Percentiles rank a stretch among this genome's conserved stretches.
phyloP scores from a whole-genome alignment of 2,329 filamentous ascomycete genomes.

The Plenodomus biglobosus region DNA sequence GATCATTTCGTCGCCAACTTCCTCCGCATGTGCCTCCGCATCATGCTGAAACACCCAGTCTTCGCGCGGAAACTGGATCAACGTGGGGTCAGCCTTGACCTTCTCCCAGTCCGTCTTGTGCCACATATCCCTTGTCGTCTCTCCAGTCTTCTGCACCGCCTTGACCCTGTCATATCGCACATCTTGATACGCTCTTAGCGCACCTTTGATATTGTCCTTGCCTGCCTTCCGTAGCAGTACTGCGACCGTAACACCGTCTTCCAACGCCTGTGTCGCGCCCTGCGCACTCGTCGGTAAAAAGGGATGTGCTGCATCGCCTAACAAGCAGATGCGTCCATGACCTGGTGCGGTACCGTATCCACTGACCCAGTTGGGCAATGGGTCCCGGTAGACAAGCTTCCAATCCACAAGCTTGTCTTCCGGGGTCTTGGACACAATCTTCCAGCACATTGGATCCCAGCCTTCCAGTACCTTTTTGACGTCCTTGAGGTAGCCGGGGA shows the following conservation, averaged over 20 bases:
- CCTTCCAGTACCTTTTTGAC: constrained; percentile 37
- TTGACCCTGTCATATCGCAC: constrained; percentile 38
- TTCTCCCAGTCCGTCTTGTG: constrained; percentile 41
- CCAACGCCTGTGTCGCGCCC: constrained; percentile 57
- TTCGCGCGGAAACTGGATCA: constrained; percentile 35
- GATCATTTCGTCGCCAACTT: constrained; percentile 32
- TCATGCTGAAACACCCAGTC: constrained; percentile 40
- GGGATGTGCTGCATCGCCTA: constrained; percentile 58
- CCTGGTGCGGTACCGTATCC: constrained; percentile 45
- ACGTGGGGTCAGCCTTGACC: constrained; percentile 34
- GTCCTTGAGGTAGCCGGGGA: constrained; percentile 38
- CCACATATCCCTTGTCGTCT: constrained; percentile 40
- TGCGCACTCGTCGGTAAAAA: constrained; percentile 58
- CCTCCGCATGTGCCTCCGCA: constrained; percentile 34
- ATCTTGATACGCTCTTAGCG: constrained; percentile 38
- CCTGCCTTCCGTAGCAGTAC: constrained; percentile 30
- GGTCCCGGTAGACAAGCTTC: constrained; percentile 59
- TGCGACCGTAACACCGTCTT: constrained; percentile 47
- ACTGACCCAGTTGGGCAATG: constrained; percentile 56
- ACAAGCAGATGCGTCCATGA: constrained; percentile 50
- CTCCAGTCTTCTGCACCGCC: constrained; percentile 40
- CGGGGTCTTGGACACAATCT: constrained; percentile 42
- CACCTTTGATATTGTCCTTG: constrained; percentile 32
- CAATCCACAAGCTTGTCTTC: constrained; percentile 51
- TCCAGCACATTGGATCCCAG: constrained; percentile 40